Conservation (phyloP, 345 rosid genomes). For the Rhodamnia rubescens region DNA sequence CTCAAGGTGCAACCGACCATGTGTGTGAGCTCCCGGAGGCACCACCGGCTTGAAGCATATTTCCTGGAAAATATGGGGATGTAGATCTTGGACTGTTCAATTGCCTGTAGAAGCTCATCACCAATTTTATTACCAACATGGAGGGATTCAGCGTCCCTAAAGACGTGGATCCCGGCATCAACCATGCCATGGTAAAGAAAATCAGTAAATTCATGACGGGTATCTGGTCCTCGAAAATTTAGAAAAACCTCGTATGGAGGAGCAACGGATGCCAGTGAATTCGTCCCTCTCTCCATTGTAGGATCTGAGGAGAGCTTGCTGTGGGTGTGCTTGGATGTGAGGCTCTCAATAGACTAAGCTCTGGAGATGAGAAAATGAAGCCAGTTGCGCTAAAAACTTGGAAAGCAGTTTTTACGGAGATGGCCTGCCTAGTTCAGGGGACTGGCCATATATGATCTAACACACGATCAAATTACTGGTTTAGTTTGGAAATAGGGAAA, state of each 20-base stretch:
- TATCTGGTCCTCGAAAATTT: neutral
- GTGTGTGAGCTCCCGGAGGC: fast-evolving
- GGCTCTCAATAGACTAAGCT: no score
- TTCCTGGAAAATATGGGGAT: neutral
- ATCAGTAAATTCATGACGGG: neutral
- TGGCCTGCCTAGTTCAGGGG: no score
- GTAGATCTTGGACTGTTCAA: neutral
- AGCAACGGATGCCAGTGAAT: neutral
- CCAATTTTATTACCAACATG: fast-evolving
- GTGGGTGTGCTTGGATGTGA: no score
- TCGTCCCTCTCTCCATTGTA: neutral
- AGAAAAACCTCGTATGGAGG: neutral
- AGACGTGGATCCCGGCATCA: neutral
- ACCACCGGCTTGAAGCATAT: neutral
- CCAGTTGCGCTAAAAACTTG: no score
- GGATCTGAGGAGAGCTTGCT: no score
- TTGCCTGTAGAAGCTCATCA: neutral
- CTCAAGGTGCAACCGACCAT: neutral
- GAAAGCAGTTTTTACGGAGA: no score
- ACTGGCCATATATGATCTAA: no score
- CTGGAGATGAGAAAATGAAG: no score
- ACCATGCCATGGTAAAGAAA: neutral
- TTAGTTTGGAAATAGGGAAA: no score
- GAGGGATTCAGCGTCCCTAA: neutral
- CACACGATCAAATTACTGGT: no score